Evolutionary conservation across 176 grass and related monocot genomes (phyloP).

Genomic region (Dactylis glomerata): DNA sequence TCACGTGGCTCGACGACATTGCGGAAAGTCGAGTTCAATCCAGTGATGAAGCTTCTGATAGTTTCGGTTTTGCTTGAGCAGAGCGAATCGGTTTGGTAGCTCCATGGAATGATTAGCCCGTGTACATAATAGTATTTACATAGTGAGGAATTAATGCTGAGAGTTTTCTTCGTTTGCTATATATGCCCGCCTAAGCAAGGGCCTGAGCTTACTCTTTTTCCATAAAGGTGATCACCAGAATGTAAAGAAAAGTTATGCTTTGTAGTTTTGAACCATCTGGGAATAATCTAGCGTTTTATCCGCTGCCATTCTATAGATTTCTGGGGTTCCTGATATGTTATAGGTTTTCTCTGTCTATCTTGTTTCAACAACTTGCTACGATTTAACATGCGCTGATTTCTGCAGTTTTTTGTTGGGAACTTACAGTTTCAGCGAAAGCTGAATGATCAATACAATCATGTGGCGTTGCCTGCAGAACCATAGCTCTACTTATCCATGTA

Average conservation of each 20-base stretch:
- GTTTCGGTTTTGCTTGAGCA: constrained; percentile 21
- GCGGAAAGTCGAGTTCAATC: background rate
- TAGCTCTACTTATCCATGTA: background rate
- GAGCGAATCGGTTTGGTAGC: constrained; percentile 14
- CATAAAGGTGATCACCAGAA: constrained; percentile 37
- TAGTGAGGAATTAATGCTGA: constrained; percentile 27
- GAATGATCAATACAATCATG: background rate
- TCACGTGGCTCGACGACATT: constrained; percentile 75
- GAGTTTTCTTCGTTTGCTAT: background rate
- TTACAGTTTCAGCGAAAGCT: background rate
- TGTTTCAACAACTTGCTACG: background rate
- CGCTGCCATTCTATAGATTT: background rate
- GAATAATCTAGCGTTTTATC: constrained; percentile 11
- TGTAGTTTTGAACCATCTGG: constrained; percentile 17
- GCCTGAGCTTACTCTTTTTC: constrained; percentile 10
- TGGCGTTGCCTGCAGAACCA: background rate
- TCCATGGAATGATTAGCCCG: constrained; percentile 30
- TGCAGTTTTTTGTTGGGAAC: too few species aligned
- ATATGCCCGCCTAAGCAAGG: constrained; percentile 1
- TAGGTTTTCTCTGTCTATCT: background rate
- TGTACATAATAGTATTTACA: constrained; percentile 63
- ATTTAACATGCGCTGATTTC: too few species aligned
- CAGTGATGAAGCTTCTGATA: background rate
- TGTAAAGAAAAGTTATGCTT: constrained; percentile 14
- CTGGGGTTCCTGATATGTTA: background rate